phyloP scores from a whole-genome alignment of 2,329 filamentous ascomycete species.

The Samsoniella hepiali region DNA sequence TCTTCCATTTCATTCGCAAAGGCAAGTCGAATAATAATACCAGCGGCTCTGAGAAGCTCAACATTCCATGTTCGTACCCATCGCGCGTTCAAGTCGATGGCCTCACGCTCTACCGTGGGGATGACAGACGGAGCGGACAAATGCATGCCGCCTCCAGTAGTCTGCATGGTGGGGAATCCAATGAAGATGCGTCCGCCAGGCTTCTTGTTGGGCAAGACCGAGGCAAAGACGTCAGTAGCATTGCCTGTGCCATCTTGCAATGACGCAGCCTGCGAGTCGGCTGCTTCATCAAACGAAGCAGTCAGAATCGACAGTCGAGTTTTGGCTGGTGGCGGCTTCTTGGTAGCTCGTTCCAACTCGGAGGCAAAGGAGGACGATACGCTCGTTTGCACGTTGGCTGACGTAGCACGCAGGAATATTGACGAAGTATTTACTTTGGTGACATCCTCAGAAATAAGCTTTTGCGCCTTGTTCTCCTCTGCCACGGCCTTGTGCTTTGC shows the following conservation, averaged over 20 bases:
- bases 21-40: constrained; percentile 83
- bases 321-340: constrained; percentile 88
- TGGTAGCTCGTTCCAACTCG: constrained; percentile 91
- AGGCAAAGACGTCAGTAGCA: constrained; percentile 77
- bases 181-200: constrained; percentile 87
- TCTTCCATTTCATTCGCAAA: constrained; percentile 85
- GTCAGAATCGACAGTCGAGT: constrained; percentile 86
- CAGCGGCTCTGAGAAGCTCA: constrained; percentile 86
- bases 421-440: constrained; percentile 68
- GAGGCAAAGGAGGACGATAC: constrained; percentile 69
- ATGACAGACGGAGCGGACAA: constrained; percentile 95
- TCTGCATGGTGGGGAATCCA: constrained; percentile 95
- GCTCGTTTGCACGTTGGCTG: constrained; percentile 75
- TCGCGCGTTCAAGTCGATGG: constrained; percentile 91
- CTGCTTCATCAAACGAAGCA: constrained; percentile 80
- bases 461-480: constrained; percentile 62
- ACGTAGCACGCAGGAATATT: constrained; percentile 86
- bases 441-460: constrained; percentile 66
- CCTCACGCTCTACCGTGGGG: constrained; percentile 93
- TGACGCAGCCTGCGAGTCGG: constrained; percentile 57
- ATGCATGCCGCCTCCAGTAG: constrained; percentile 88
- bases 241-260: constrained; percentile 47
- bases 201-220: constrained; percentile 83
- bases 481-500: constrained; percentile 54
- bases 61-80: constrained; percentile 95